Conservation (phyloP, 2,329 filamentous ascomycete genomes). For the Epichloe glyceriae region DNA sequence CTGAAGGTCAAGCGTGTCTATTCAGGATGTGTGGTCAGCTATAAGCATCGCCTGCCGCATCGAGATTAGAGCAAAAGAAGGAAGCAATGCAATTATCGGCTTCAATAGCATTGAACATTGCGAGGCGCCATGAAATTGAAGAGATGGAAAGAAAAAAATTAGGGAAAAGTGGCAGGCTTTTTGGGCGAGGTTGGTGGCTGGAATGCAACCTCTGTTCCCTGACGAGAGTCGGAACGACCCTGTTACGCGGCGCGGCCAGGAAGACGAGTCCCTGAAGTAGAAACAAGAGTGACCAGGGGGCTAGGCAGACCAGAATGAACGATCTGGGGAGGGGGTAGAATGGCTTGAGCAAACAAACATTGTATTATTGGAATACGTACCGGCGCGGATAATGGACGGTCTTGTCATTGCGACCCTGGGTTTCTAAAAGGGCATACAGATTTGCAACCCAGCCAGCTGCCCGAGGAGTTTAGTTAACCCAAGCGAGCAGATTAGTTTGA, state of each 20-base stretch:
- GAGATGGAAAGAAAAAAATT: not conserved
- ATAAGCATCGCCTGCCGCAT: not conserved
- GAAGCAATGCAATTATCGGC: not conserved
- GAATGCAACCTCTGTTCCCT: slow-evolving; percentile 10
- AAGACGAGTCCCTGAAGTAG: slow-evolving; percentile 6
- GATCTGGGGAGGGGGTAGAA: not conserved
- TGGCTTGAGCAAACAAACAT: not conserved
- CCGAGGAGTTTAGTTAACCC: not conserved
- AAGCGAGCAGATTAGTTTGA: not conserved
- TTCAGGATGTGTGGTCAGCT: slow-evolving; percentile 5
- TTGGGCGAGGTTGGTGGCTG: slow-evolving; percentile 9
- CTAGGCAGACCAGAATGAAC: slow-evolving; percentile 7
- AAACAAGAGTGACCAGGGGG: slow-evolving; percentile 4
- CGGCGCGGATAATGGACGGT: slow-evolving; percentile 46
- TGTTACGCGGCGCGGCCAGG: slow-evolving; percentile 2
- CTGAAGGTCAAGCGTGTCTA: slow-evolving; percentile 93
- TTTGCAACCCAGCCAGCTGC: not conserved
- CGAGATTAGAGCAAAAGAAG: not conserved
- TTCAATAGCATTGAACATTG: not conserved
- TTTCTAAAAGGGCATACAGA: not conserved
- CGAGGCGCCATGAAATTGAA: not conserved
- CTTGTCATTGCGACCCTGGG: slow-evolving; percentile 34
- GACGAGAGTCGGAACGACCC: not conserved
- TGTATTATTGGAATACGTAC: slow-evolving; percentile 29
- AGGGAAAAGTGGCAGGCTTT: not conserved